phyloP scores from a whole-genome alignment of 306 rosid genomes.

The Castanopsis chinensis region DNA sequence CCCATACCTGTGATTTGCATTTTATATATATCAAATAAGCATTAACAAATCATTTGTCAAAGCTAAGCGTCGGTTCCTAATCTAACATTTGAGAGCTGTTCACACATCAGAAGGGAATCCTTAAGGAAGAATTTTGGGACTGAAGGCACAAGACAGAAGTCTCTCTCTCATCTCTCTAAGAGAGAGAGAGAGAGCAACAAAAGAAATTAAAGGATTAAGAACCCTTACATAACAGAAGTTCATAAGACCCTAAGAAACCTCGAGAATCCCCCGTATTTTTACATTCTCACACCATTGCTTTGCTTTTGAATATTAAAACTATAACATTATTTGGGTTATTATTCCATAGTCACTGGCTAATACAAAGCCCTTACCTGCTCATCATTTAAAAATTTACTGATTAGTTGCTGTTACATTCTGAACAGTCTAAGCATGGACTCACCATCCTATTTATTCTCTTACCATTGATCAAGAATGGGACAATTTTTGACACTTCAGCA shows the following conservation, averaged over 20 bases:
- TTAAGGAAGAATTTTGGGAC: not conserved
- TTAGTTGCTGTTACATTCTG: not conserved
- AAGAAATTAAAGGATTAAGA: not conserved
- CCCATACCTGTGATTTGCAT: slow-evolving; percentile 75
- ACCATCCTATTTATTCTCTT: not conserved
- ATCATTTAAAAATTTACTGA: not conserved
- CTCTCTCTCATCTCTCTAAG: not conserved
- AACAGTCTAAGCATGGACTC: not conserved
- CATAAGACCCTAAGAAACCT: not conserved
- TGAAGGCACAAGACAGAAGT: not conserved
- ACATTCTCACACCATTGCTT: not conserved
- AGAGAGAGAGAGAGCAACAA: not conserved
- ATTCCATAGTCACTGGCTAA: not conserved
- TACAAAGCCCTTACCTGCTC: not conserved
- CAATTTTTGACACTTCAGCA: not conserved
- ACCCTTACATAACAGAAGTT: not conserved
- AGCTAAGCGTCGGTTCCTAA: not conserved
- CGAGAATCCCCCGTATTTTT: not conserved
- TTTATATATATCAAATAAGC: not conserved
- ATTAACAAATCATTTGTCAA: not conserved
- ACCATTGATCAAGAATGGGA: not conserved
- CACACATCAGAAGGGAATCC: not conserved
- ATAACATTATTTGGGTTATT: not conserved
- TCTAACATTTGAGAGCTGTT: not conserved
- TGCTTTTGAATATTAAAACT: not conserved